These are phyloP conservation scores for Nicotiana tomentosiformis DNA, from an alignment of 257 asterid species.

Conservation along the genomic window DNA sequence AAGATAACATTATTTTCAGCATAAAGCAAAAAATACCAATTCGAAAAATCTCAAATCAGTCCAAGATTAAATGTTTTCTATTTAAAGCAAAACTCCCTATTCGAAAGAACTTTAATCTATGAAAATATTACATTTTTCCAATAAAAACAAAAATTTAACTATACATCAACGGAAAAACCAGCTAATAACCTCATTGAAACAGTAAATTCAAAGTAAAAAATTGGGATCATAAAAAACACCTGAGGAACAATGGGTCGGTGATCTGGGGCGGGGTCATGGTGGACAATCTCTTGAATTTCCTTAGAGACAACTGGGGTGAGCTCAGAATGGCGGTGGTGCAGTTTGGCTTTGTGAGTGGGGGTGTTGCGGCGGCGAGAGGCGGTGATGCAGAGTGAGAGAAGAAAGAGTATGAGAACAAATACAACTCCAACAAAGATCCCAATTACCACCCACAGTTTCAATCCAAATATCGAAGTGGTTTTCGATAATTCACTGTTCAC, in stretches of 20 bases:
- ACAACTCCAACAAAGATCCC: slow-evolving; percentile 81
- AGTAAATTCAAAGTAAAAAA: neutral
- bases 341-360: slow-evolving; percentile 15
- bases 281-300: slow-evolving; percentile 69
- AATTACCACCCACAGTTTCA: slow-evolving; percentile 77
- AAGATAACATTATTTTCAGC: neutral
- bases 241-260: slow-evolving; percentile 55
- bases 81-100: neutral
- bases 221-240: slow-evolving; percentile 19
- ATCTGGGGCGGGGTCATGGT: slow-evolving; percentile 51
- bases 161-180: neutral
- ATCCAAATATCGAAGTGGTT: slow-evolving; percentile 72
- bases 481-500: slow-evolving; percentile 64
- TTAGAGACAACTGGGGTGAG: slow-evolving; percentile 62
- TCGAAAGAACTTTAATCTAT: neutral
- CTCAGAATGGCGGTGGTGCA: slow-evolving; percentile 28
- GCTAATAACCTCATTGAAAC: neutral
- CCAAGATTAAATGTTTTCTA: neutral
- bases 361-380: slow-evolving; percentile 58
- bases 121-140: neutral
- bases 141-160: neutral
- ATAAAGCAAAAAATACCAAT: neutral
- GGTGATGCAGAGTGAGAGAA: slow-evolving; percentile 74
- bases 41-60: neutral
- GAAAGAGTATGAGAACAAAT: slow-evolving; percentile 65